Evolutionary conservation across 768 basidiomycete species (phyloP), one percentile per base, ranked within the genome.

Genomic region (Russula abietina): DNA sequence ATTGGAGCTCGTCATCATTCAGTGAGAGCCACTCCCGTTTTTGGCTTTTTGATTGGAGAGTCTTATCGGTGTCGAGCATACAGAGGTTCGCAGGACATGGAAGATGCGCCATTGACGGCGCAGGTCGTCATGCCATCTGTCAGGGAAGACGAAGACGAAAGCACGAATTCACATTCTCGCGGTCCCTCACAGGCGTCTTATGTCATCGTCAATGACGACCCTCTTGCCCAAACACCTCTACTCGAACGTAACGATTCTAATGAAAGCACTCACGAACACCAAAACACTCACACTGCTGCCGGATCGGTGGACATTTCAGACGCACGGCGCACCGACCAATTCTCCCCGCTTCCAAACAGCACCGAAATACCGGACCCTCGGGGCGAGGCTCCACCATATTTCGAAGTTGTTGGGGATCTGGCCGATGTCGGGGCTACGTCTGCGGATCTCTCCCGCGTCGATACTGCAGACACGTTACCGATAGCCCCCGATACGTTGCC

Each of bases 341-440:
- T 45, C 30, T 45, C 66, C 24, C 65, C 60, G 8, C 46, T 64
- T 6, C 67, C 69, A 30, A 73, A 71, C 46, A 69, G 14, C 67
- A 61, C 60, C 60, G 12, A 63, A 69, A 1, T 55, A 1, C 56
- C 71, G 4, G 80, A 79, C 68, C 77, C 80, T 10, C 75, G 84
- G 64, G 89, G 86, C 26, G 82, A 83, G 45, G 84, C 86, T 6
- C 88, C 89, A 4, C 72, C 87, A 0, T 91, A 91, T 71, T 82
- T 80, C 55, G 87, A 89, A 67, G 72, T 81, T 46, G 61, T 71
- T 12, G 75, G 81, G 36, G 69, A 73, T 19, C 53, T 68, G 6
- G 41, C 72, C 60, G 57, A 70, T 2, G 70, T 24, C 12, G 22
- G 45, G 28, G 56, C 55, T 39, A n/a, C 62, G 10, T 32, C 65